Base-by-base conservation (phyloP, 352 stramenopile species). In the Globisporangium paroecandrum region DNA sequence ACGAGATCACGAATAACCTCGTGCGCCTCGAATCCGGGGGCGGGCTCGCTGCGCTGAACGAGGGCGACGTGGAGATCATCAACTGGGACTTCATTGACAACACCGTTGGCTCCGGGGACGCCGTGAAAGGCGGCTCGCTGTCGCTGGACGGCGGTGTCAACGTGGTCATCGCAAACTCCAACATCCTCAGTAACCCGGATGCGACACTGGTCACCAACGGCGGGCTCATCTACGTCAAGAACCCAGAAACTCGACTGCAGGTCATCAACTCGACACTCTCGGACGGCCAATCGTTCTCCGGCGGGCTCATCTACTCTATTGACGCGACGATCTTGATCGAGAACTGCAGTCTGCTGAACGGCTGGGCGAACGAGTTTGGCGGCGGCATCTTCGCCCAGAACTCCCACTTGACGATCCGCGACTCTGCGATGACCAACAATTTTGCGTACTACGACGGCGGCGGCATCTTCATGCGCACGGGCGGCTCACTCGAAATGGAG, bases 361-460 rank as follows among this genome's bases (percentile, higher is more conserved):
- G 74, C 0, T 73, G 74, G 41, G 72, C 72, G 0, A 75, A 72
- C 41, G 75, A 90, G 15, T 93, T 90, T 73, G 85, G 82, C 7
- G 81, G 75, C 9, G 75, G 70, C 12, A 69, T 93, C 24, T 89
- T 76, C 62, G 72, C 65, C 10, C 73, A 70, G 18, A 74, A 69
- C 29, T 70, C 64, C 0, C n/a, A 32, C 0, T 34, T 79, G 1
- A 58, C 64, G 22, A 76, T 78, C 43, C 69, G 53, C 22, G 29
- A 66, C 25, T 85, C 69, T 12, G 47, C 4, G n/a, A 65, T 89
- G 49, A 63, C 46, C 4, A 57, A 74, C 24, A 90, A 89, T 62
- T 77, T 77, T 29, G 85, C 85, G 2, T 81, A 82, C 24, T 90
- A 89, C 54, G 77, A 86, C 54, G 85, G 85, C 10, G 85, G 85